Base-by-base conservation (phyloP, 768 basidiomycete genomes). In the Cystobasidium onofrii region DNA sequence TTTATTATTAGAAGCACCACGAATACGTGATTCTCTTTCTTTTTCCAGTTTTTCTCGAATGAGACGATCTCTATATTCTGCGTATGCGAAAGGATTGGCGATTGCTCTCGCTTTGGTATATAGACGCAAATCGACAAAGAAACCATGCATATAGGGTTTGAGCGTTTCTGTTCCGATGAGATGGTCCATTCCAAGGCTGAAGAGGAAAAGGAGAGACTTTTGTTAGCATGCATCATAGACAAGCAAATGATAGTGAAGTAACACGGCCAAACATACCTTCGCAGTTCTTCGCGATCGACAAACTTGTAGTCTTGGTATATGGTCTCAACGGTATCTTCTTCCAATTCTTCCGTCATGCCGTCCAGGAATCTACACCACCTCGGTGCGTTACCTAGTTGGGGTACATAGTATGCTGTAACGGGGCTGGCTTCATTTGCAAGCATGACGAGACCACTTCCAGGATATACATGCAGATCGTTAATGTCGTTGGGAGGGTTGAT, bases 71-170 rank as follows among this genome's bases (percentile, higher is more conserved):
- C 92, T 89, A 81, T 97, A 88, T 79, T 99, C 96, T 46, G 88
- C 88, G 81, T 98, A 97, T 12, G 89, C 92, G 80, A 92, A 94
- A 1, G 96, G 96, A 83, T 98, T 97, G 72, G 92, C 89, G 77
- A 98, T 93, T 76, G 95, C 86, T 36, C 94, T 88, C 1, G 96
- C 96, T 64, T 94, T 89, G 78, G 94, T 91, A 83, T 98, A 98
- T 4, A 98, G 86, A 78, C 92, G 91, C 82, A 98, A 88, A 3
- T 93, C 91, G 75, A 97, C 82, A 84, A 99, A 98, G 86, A 94
- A 98, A 52, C 96, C 96, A 81, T 99, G 96, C 95, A 99, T 97
- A 83, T 98, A 99, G 2, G 96, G 96, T 81, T 95, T 95, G 84
- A 98, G 90, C 20, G 90, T 88, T 25, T 92, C 88, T 4, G 94